Percentiles rank a stretch among this genome's conserved stretches.
Evolutionary conservation across 2,329 filamentous ascomycete species (phyloP).

Genomic region (Venturia asperata): DNA sequence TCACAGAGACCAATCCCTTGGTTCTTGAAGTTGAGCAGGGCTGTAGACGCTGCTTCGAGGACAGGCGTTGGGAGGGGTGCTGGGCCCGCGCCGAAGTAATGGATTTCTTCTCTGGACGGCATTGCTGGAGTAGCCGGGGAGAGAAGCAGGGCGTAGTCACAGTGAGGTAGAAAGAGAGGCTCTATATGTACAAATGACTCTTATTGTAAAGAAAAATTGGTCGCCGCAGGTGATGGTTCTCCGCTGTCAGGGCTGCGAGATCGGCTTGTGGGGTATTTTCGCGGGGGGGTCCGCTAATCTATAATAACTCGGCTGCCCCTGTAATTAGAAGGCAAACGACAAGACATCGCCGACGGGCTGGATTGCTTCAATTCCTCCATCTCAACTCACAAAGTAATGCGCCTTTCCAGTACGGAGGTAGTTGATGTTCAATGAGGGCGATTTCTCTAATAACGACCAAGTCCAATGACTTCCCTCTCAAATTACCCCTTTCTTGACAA

Average conservation of each 20-base stretch:
- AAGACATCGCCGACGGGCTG: too few species aligned
- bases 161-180: neutral
- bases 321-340: too few species aligned
- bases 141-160: too few species aligned
- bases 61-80: constrained; percentile 78
- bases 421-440: neutral
- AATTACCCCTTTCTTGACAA: constrained; percentile 8
- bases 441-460: too few species aligned
- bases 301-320: too few species aligned
- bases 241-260: neutral
- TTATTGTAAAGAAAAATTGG: neutral
- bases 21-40: constrained; percentile 73
- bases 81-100: constrained; percentile 86
- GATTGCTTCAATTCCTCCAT: too few species aligned
- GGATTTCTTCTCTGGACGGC: constrained; percentile 66
- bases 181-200: neutral
- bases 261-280: neutral
- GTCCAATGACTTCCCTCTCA: neutral
- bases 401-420: too few species aligned
- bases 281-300: too few species aligned
- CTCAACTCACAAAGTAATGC: too few species aligned
- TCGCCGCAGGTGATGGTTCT: neutral
- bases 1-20: constrained; percentile 82
- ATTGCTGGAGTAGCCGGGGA: constrained; percentile 38
- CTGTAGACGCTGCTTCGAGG: constrained; percentile 66